Conservation (phyloP, 805 yeast genomes). For the Hanseniaspora guilliermondii region DNA sequence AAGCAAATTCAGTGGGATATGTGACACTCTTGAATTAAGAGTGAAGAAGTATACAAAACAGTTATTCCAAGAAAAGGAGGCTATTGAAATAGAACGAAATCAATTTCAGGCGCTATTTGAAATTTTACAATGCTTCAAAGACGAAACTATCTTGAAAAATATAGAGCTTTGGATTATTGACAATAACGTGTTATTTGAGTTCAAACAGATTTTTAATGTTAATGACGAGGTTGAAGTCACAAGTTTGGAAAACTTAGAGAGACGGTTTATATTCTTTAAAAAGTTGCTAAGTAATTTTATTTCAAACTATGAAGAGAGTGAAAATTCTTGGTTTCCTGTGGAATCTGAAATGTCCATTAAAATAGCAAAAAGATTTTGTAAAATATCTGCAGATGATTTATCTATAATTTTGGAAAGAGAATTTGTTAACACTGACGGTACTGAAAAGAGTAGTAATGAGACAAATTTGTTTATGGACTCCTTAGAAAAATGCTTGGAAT, state of each 20-base stretch:
- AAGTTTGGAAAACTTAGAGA: conserved; percentile 68
- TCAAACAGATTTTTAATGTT: conserved; percentile 58
- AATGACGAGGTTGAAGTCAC: conserved; percentile 75
- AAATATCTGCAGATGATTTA: conserved; percentile 56
- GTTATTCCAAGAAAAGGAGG: conserved; percentile 21
- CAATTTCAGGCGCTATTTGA: conserved; percentile 1
- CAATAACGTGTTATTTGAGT: conserved; percentile 51
- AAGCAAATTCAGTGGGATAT: conserved; percentile 22
- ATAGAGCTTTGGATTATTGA: conserved; percentile 63
- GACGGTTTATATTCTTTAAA: conserved; percentile 73
- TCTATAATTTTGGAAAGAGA: conserved; percentile 38
- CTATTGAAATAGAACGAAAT: conserved; percentile 15
- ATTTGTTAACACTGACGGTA: conserved; percentile 26
- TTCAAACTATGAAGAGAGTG: conserved; percentile 32
- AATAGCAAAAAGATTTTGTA: conserved; percentile 52
- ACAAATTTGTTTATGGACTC: conserved; percentile 41
- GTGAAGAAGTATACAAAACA: conserved; percentile 18
- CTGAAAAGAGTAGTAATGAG: background rate
- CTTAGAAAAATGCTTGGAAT: conserved; percentile 66
- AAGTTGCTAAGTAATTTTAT: conserved; percentile 52
- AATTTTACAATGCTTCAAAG: conserved; percentile 1
- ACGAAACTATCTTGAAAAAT: conserved; percentile 43
- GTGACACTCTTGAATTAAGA: conserved; percentile 21
- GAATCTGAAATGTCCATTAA: conserved; percentile 59
- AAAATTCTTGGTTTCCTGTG: conserved; percentile 42